These are phyloP conservation scores for Pyrrhoderma noxium DNA, from an alignment of 1,284 basidiomycete species.

Conservation along the genomic window DNA sequence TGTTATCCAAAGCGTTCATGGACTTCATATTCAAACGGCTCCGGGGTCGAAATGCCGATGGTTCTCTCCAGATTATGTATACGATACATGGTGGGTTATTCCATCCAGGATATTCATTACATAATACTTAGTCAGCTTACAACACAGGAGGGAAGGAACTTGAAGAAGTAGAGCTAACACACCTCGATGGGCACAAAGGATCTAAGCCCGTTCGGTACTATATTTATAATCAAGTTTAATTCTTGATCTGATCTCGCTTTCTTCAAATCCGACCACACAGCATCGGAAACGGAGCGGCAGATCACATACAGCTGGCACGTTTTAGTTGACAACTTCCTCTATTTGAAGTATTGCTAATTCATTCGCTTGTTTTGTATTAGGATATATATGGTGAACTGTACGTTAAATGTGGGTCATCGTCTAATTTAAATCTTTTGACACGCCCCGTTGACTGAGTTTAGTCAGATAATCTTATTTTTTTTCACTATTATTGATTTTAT, in stretches of 20 bases:
- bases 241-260: background rate
- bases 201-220: slow-evolving; percentile 61
- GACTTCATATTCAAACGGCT: slow-evolving; percentile 83
- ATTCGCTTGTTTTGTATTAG: slow-evolving; percentile 30
- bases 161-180: slow-evolving; percentile 74
- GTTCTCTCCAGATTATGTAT: slow-evolving; percentile 88
- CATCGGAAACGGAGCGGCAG: slow-evolving; percentile 85
- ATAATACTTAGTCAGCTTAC: background rate
- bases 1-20: slow-evolving; percentile 57
- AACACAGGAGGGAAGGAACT: slow-evolving; percentile 68
- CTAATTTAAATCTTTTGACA: too few relatives aligned
- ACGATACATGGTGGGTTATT: slow-evolving; percentile 61
- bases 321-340: too few relatives aligned
- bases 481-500: slow-evolving; percentile 7
- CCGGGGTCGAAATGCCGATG: slow-evolving; percentile 77
- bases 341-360: too few relatives aligned
- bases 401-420: slow-evolving; percentile 21
- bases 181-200: slow-evolving; percentile 82
- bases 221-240: background rate
- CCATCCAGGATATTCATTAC: background rate
- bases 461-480: background rate
- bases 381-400: slow-evolving; percentile 90
- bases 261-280: slow-evolving; percentile 28
- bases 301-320: slow-evolving; percentile 79
- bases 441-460: too few relatives aligned